Base-by-base conservation (phyloP, 148 eudicot species). In the Amaranthus cruentus region DNA sequence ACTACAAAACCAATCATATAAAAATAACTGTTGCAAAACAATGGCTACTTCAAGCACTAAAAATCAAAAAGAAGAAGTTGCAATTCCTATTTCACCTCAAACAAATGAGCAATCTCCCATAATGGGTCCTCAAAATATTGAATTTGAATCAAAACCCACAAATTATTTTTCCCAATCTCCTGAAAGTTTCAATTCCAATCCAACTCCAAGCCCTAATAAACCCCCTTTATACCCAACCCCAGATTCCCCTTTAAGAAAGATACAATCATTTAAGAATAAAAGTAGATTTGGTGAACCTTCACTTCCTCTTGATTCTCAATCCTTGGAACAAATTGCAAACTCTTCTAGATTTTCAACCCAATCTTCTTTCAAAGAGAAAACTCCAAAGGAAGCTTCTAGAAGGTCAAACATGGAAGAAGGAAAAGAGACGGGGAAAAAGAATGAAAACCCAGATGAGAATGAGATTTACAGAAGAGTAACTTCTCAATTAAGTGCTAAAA, bases 201-300 rank as follows among this genome's bases (percentile, higher is more conserved):
- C 89, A 9, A 84, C 82, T 56, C 78, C 89, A 9, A 84, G 83
- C 61, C 78, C 88, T 11, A 83, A 66, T 48, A 85, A 74, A 62
- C 92, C 85, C 43, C 91, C 88, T 13, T 79, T 70, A 71, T 70
- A 81, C 83, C 89, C 96, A 57, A 50, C 78, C 28, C 70, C 78
- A 12, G 71, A 15, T 3, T 73, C 82, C 7, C 73, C 83, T 43
- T 78, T 87, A 9, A 76, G 69, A 4, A 76, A 85, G 10, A 78
- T 92, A 14, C 83, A 53, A 63, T 69, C 88, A 2, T 55, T 83
- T 72, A 48, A 83, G 83, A 67, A 77, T 77, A 72, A 84, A 77
- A 86, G 89, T 3, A 81, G 97, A 78, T 89, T 92, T 69, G 97
- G 97, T 8, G 97, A 92, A 79, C 95, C 83, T 49, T 79, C 93